Evolutionary conservation across 2,329 filamentous ascomycete species (phyloP).

Genomic region (Ilyonectria robusta): DNA sequence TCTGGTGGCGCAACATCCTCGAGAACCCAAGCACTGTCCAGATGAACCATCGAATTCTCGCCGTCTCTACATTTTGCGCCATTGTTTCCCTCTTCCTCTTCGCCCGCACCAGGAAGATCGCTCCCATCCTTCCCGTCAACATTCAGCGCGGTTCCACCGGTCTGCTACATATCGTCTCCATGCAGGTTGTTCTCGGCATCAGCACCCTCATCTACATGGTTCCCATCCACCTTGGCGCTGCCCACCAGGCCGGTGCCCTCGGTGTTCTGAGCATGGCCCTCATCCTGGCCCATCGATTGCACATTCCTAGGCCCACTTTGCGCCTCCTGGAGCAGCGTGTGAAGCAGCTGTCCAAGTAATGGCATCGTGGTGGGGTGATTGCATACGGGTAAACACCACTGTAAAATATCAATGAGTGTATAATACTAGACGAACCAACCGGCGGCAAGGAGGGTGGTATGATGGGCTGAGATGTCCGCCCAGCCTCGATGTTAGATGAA

Average conservation of each 20-base stretch:
- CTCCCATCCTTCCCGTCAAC: slow-evolving; percentile 71
- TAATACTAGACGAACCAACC: slow-evolving; percentile 42
- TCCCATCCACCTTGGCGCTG: slow-evolving; percentile 87
- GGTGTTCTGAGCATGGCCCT: slow-evolving; percentile 87
- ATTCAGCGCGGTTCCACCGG: slow-evolving; percentile 81
- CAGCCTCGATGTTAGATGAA: slow-evolving; percentile 18
- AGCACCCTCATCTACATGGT: slow-evolving; percentile 94
- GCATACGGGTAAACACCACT: slow-evolving; percentile 27
- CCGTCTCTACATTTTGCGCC: slow-evolving; percentile 87
- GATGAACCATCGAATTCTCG: slow-evolving; percentile 93
- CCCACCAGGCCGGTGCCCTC: slow-evolving; percentile 92
- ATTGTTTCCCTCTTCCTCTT: slow-evolving; percentile 87
- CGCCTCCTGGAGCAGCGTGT: slow-evolving; percentile 70
- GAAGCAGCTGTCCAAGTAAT: slow-evolving; percentile 49
- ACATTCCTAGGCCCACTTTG: slow-evolving; percentile 77
- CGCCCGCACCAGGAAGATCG: slow-evolving; percentile 74
- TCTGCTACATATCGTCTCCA: slow-evolving; percentile 83
- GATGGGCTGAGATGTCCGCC: slow-evolving; percentile 26
- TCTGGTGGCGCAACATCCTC: slow-evolving; percentile 97
- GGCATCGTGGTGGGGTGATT: slow-evolving; percentile 34
- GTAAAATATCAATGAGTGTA: slow-evolving; percentile 45
- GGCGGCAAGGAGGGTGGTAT: slow-evolving; percentile 28
- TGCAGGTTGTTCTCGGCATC: slow-evolving; percentile 91
- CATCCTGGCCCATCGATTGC: slow-evolving; percentile 83
- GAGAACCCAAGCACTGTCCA: slow-evolving; percentile 98